phyloP scores from a whole-genome alignment of 495 filamentous ascomycete genomes.

The Bacidia gigantensis region DNA sequence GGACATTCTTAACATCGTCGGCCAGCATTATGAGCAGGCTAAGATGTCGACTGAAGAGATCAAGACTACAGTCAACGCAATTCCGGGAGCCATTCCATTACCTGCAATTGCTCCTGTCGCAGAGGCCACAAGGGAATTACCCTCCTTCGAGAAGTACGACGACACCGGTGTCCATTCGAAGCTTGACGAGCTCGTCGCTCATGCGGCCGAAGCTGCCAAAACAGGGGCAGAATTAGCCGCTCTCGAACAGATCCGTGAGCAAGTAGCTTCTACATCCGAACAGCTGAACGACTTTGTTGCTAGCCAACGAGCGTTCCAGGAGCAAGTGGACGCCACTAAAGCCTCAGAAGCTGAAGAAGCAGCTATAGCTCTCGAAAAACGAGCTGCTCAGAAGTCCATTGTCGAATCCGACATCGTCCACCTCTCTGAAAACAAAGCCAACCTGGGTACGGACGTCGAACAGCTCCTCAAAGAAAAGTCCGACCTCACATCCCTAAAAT shows the following conservation, averaged over 20 bases:
- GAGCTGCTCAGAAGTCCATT: conserved; percentile 61
- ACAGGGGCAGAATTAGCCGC: conserved; percentile 52
- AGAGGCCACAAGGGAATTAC: conserved; percentile 21
- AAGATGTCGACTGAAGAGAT: conserved; percentile 38
- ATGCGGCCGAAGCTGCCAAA: conserved; percentile 33
- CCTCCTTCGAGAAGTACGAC: conserved; percentile 41
- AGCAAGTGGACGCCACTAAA: conserved; percentile 64
- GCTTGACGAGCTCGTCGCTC: conserved; percentile 66
- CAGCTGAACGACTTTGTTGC: conserved; percentile 78
- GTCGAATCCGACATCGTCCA: conserved; percentile 57
- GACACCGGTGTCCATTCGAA: conserved; percentile 65
- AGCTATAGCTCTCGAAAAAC: conserved; percentile 63
- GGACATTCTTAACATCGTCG: conserved; percentile 67
- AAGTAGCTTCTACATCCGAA: conserved; percentile 73
- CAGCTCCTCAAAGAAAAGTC: conserved; percentile 56
- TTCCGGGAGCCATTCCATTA: conserved; percentile 38
- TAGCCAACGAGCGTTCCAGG: conserved; percentile 61
- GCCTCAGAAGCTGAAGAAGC: conserved; percentile 73
- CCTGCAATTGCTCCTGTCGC: conserved; percentile 31
- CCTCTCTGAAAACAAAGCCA: conserved; percentile 52
- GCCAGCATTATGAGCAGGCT: conserved; percentile 62
- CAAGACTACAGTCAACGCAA: conserved; percentile 36
- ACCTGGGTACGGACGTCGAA: conserved; percentile 42
- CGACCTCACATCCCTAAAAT: conserved; percentile 55
- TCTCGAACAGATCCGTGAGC: conserved; percentile 76